Evolutionary conservation across 305 asterid species (phyloP), one percentile per base, ranked within the genome.

Genomic region (Fraxinus angustifolia): DNA sequence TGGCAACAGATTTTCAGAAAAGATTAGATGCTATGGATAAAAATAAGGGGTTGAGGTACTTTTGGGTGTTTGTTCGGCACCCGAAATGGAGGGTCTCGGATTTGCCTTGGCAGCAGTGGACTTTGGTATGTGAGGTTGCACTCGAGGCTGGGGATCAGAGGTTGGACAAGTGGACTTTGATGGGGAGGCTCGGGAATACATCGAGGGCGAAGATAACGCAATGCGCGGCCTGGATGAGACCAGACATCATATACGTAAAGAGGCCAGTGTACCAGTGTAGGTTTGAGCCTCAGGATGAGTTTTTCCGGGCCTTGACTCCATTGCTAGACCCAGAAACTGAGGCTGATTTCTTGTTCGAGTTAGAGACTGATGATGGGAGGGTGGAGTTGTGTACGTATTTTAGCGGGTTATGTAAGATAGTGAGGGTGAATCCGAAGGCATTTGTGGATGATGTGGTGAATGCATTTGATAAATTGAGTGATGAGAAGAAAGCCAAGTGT

Each of bases 141-240:
- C 48, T 95, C 4, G 97, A 95, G 81, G 97, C 93, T 6, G 97
- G 97, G 68, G 87, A 92, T 42, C 91, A 91, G 83, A 88, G 98
- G 88, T 84, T 95, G 89, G 99, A 95, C 85, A 93, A 95, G 73
- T 95, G 99, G 99, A 92, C 88, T 70, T 88, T 95, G 84, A 95
- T 93, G 99, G 98, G 99, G 6, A 85, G 97, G 93, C 88, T 95
- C 0, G 99, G 99, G 85, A 93, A 92, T 68, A 88, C 86, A 23
- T 79, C 98, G 0, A 88, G 99, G 74, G 48, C 94, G 1, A 79
- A 84, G 91, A 91, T 95, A 62, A 92, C 98, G 0, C 94, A 92
- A 42, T 95, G 98, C 76, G 98, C 98, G 0, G 95, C 98, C n/a
- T 95, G 97, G 98, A 91, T 92, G 96, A 95, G 98, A 87, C 98